Base-by-base conservation (phyloP, 2,329 filamentous ascomycete genomes). In the Colletotrichum tabaci region DNA sequence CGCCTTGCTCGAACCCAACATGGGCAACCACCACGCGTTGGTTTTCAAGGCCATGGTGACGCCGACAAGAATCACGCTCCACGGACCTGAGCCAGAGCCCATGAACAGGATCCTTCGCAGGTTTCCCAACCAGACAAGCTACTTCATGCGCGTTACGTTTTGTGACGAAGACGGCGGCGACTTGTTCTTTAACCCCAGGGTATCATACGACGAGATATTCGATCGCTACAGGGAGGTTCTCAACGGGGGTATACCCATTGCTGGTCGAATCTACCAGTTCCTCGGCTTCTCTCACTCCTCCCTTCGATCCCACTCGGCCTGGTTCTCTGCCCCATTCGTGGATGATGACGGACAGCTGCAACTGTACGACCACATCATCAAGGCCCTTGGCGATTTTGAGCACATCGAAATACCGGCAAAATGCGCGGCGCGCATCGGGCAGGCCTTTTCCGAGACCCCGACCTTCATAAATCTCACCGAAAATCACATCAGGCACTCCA, bases 271-370 rank as follows among this genome's bases (percentile, higher is more conserved):
- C 0, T 94, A 90, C 76, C 80, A 82, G 0, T 96, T 95, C 76
- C 84, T 96, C 0, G 93, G 93, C 0, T 96, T 95, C 79, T 95
- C 93, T 0, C 92, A 95, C 79, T 96, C 93, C 0, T 95, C 93
- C 0, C 85, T 96, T 4, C 87, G 93, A 15, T 86, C 90, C 0
- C 92, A 94, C 70, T 90, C 91, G 0, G 90, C 88, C 46, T 95
- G 93, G 93, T 87, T 89, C 69, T 83, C 83, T 50, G 85, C 87
- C 0, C 80, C 83, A 0, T 90, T 89, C 61, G 15, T 82, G 1
- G 80, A 85, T 49, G 66, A 79, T 4, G 58, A 80, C 0, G 70
- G 71, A 8, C 42, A 73, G 3, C 67, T 80, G 0, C 84, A 85
- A 38, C 78, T 81, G 7, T 81, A 84, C 49, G 74, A 79, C 16